Conservation (phyloP, 768 basidiomycete species). For the Rhodocollybia butyracea region DNA sequence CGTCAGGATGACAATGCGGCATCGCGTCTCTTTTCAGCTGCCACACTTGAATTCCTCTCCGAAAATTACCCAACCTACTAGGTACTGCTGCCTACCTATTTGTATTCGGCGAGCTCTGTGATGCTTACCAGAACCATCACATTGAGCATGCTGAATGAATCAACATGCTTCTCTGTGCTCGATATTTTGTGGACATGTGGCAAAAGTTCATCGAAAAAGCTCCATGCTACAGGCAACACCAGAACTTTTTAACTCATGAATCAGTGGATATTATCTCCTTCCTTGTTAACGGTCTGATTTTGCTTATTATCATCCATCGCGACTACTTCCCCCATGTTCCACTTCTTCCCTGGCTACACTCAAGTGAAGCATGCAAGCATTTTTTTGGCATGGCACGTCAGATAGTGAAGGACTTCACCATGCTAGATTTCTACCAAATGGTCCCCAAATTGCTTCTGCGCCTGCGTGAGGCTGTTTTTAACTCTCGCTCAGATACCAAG, state of each 20-base stretch:
- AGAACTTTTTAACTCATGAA: constrained; percentile 31
- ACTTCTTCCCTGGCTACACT: constrained; percentile 35
- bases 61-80: constrained; percentile 20
- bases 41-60: constrained; percentile 21
- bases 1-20: constrained; percentile 35
- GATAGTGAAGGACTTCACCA: constrained; percentile 30
- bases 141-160: constrained; percentile 23
- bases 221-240: constrained; percentile 14
- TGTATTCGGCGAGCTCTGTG: constrained; percentile 33
- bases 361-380: constrained; percentile 32
- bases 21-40: constrained; percentile 33
- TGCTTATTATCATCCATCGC: constrained; percentile 30
- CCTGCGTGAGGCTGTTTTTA: constrained; percentile 19
- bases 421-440: constrained; percentile 23
- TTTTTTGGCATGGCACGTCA: constrained; percentile 26
- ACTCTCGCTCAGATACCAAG: constrained; percentile 11
- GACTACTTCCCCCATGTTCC: constrained; percentile 24
- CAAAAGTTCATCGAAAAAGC: constrained; percentile 13
- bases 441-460: constrained; percentile 18
- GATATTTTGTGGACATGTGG: constrained; percentile 30
- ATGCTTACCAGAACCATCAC: constrained; percentile 33
- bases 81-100: constrained; percentile 35
- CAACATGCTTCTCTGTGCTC: constrained; percentile 26
- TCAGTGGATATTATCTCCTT: constrained; percentile 26
- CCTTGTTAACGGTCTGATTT: constrained; percentile 29